Evolutionary conservation across 2,329 filamentous ascomycete species (phyloP).

Genomic region (Graphilbum ipis-grandicollis): DNA sequence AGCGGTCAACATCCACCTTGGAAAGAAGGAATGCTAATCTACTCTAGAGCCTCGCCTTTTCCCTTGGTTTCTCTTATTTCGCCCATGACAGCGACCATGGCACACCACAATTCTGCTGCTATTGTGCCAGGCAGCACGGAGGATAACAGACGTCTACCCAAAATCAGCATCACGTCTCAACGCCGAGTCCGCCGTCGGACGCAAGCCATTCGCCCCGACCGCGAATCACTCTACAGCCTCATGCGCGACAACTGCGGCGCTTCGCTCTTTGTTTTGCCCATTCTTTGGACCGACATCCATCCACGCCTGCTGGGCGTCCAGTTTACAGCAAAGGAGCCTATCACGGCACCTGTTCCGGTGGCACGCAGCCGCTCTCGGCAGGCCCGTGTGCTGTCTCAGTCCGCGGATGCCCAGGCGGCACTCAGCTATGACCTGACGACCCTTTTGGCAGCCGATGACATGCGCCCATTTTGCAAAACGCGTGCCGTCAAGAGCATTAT

Average conservation of each 20-base stretch:
- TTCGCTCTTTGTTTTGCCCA: constrained; percentile 32
- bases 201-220: constrained; percentile 17
- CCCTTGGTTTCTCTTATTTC: too few species aligned
- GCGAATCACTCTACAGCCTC: constrained; percentile 33
- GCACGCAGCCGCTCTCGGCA: background rate
- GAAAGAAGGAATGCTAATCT: too few species aligned
- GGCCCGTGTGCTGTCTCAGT: constrained; percentile 3
- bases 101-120: too few species aligned
- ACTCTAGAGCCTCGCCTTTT: too few species aligned
- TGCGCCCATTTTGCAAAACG: constrained; percentile 18
- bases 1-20: too few species aligned
- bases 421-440: constrained; percentile 26
- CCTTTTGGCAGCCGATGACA: constrained; percentile 19
- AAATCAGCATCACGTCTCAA: too few species aligned
- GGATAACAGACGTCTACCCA: too few species aligned
- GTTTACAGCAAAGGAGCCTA: constrained; percentile 25
- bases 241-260: constrained; percentile 28
- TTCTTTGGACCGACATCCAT: constrained; percentile 39
- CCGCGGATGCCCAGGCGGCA: constrained; percentile 16
- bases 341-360: constrained; percentile 22
- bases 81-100: too few species aligned
- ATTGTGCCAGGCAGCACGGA: too few species aligned
- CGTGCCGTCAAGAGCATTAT: constrained; percentile 26
- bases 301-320: constrained; percentile 25
- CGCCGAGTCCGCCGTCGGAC: too few species aligned